phyloP scores from a whole-genome alignment of 345 rosid genomes.

The Populus euphratica region DNA sequence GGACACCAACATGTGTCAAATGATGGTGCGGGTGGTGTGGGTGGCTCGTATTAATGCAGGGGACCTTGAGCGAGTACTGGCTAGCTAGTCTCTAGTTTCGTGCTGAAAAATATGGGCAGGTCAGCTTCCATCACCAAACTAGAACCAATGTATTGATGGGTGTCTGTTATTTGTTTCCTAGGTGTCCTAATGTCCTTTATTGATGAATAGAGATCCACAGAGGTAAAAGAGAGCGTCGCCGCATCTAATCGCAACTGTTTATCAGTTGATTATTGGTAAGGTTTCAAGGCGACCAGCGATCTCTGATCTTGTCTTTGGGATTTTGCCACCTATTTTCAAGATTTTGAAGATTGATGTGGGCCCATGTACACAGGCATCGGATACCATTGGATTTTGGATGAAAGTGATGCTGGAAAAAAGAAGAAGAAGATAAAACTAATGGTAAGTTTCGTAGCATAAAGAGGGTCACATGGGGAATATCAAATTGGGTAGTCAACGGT shows the following conservation, averaged over 20 bases:
- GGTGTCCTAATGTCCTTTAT: not conserved
- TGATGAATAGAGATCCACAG: not conserved
- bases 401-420: too few relatives aligned
- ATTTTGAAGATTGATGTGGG: not conserved
- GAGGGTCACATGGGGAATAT: not conserved
- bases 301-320: constrained; percentile 11
- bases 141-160: not conserved
- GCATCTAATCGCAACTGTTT: not conserved
- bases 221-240: not conserved
- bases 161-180: not conserved
- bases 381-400: constrained; percentile 7
- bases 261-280: not conserved
- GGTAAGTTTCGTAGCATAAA: not conserved
- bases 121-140: constrained; percentile 9
- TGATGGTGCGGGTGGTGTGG: too few relatives aligned
- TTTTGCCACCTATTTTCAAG: not conserved
- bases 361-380: constrained; percentile 29
- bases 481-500: constrained; percentile 13
- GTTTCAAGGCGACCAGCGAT: not conserved
- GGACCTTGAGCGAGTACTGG: too few relatives aligned
- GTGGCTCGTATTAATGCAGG: too few relatives aligned
- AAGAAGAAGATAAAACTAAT: not conserved
- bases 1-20: not conserved
- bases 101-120: constrained; percentile 1
- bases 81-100: not conserved